These are phyloP conservation scores for Kregervanrija delftensis DNA, from an alignment of 805 yeast genomes.

Conservation along the genomic window DNA sequence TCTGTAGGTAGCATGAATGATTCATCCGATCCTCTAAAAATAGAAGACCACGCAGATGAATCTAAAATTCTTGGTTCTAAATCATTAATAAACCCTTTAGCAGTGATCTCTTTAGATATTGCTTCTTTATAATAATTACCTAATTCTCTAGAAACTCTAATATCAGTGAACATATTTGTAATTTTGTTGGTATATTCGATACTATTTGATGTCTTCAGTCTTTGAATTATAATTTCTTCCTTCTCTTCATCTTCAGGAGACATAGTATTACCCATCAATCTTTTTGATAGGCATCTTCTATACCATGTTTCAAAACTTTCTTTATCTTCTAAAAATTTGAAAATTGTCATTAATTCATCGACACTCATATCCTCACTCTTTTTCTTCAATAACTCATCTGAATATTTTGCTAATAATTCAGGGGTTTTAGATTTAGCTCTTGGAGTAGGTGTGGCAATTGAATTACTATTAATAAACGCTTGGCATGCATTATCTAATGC, in stretches of 20 bases:
- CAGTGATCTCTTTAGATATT: constrained; percentile 8
- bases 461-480: constrained; percentile 72
- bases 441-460: constrained; percentile 64
- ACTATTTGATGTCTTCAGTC: constrained; percentile 83
- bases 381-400: constrained; percentile 76
- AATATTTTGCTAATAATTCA: constrained; percentile 82
- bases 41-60: constrained; percentile 26
- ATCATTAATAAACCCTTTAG: constrained; percentile 19
- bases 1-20: constrained; percentile 62
- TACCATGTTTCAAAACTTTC: constrained; percentile 94
- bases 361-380: constrained; percentile 72
- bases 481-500: constrained; percentile 88
- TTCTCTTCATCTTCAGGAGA: constrained; percentile 78
- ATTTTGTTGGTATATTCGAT: constrained; percentile 89
- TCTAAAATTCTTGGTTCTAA: constrained; percentile 29
- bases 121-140: constrained; percentile 32
- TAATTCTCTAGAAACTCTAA: constrained; percentile 75
- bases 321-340: constrained; percentile 85
- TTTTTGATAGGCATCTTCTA: constrained; percentile 79
- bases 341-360: constrained; percentile 79
- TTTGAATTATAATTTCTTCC: constrained; percentile 79
- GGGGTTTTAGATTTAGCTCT: constrained; percentile 74
- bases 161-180: constrained; percentile 94
- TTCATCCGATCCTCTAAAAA: constrained; percentile 26
- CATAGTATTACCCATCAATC: constrained; percentile 69